A percentile compares a stretch with the other conserved stretches of the same genome.
Evolutionary conservation across 768 basidiomycete genomes (phyloP).

Genomic region (Calocera viscosa): DNA sequence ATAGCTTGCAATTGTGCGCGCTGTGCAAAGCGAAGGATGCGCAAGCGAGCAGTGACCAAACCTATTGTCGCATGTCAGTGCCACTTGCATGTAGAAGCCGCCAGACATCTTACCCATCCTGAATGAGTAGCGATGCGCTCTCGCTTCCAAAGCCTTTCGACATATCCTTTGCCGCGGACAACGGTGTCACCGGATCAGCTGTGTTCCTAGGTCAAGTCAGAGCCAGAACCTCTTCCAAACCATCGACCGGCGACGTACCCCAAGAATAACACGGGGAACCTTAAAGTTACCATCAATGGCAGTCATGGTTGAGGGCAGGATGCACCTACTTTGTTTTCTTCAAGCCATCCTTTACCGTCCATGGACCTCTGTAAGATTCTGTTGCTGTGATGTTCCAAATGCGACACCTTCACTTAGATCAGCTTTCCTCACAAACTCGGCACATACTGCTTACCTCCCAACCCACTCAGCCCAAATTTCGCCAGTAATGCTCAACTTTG

Average conservation of each 20-base stretch:
- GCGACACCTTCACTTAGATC: background rate
- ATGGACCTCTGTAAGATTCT: background rate
- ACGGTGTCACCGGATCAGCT: background rate
- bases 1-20: background rate
- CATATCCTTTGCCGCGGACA: background rate
- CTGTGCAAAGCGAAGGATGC: background rate
- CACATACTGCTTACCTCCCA: background rate
- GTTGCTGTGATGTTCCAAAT: background rate
- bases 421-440: background rate
- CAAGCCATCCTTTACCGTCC: background rate
- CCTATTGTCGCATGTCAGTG: background rate
- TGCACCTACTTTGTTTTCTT: constrained; percentile 1
- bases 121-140: background rate
- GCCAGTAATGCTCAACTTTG: background rate
- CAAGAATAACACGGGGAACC: background rate
- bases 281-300: too few relatives aligned
- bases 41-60: background rate
- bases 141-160: background rate
- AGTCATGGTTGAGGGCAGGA: too few relatives aligned
- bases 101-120: background rate
- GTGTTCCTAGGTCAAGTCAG: background rate
- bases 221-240: background rate
- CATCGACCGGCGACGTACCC: background rate
- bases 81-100: background rate
- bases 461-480: background rate